Base-by-base conservation (phyloP, 73 alveolate genomes). In the Blepharisma japonicum region DNA sequence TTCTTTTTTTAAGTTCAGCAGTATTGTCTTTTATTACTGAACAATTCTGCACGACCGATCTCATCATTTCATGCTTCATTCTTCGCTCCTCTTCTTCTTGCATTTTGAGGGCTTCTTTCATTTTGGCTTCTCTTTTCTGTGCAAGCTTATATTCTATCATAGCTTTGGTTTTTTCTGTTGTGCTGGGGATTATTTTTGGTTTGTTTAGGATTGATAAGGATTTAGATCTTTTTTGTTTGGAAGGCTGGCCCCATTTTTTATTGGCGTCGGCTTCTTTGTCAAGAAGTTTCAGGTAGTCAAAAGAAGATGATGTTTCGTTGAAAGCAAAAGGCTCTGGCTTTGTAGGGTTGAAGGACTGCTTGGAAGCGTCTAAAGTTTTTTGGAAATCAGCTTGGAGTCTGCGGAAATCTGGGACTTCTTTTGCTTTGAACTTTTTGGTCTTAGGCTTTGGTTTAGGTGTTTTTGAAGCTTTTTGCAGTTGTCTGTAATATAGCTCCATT, bases 371-470 rank as follows among this genome's bases (percentile, higher is more conserved):
- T 55, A 97, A 85, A 66, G 87, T 78, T 48, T 87, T 82, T 71
- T 83, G 71, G 86, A 97, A 97, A 48, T 90, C 77, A 56, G 86
- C 87, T 71, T 96, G 97, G 38, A 94, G 89, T 45, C 83, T 53
- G n/a, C 83, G 81, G 88, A 96, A 96, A 68, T 96, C 96, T 49
- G 99, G 99, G 0, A 96, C 97, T n/a, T 90, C 85, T 80, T 94
- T 91, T 5, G 97, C 95, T 77, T 87, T 86, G 5, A 82, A 81
- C 66, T 85, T 79, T 55, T 83, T 79, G 91, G 90, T 77, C 71
- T 83, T 80, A 83, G 55, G 82, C 88, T 55, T 87, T 56, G 81
- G 83, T n/a, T 79, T 50, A 32, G 20, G 46, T 11, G 68, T 48
- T 68, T 74, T 67, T 46, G 6, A 51, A 20, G 14, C 67, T 0